phyloP scores from a whole-genome alignment of 192 early-diverging fungal species.

The Coemansia erecta region DNA sequence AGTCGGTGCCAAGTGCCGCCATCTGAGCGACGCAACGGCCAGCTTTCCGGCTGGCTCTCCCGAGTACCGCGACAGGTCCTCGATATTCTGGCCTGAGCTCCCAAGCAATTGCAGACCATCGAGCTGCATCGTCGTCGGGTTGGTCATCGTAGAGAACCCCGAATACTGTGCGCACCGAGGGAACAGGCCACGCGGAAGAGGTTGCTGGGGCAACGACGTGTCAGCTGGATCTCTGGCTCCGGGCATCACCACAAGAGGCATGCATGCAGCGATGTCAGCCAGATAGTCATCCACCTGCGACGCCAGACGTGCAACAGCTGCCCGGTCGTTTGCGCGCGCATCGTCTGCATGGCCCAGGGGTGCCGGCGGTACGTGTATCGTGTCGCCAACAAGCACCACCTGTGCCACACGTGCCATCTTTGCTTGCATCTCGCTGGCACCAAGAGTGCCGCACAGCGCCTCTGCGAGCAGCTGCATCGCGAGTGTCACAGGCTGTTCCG shows the following conservation, averaged over 20 bases:
- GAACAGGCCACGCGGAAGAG: constrained; percentile 74
- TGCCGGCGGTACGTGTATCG: constrained; percentile 47
- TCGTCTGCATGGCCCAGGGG: constrained; percentile 51
- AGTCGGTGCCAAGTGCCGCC: constrained; percentile 89
- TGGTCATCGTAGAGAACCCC: constrained; percentile 69
- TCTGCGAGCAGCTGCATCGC: constrained; percentile 74
- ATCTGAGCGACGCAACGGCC: constrained; percentile 68
- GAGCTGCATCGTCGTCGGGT: constrained; percentile 75
- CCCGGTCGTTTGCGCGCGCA: constrained; percentile 48
- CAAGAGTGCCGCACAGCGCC: constrained; percentile 74
- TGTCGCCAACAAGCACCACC: constrained; percentile 76
- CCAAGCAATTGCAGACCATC: constrained; percentile 70
- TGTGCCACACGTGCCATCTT: constrained; percentile 60
- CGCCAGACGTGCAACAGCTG: constrained; percentile 51
- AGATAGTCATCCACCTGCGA: constrained; percentile 65
- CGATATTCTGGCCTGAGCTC: constrained; percentile 83
- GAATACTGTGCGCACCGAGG: constrained; percentile 58
- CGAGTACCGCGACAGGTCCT: constrained; percentile 80
- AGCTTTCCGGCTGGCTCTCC: constrained; percentile 59
- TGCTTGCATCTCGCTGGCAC: constrained; percentile 57
- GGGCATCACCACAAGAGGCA: constrained; percentile 79
- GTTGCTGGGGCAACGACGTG: constrained; percentile 81
- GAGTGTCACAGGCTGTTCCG: constrained; percentile 48
- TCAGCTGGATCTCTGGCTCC: constrained; percentile 78
- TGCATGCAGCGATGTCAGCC: constrained; percentile 56